Evolutionary conservation across 2,329 filamentous ascomycete genomes (phyloP), one percentile per base, ranked within the genome.

Genomic region (Pyrenophora tritici-repentis): DNA sequence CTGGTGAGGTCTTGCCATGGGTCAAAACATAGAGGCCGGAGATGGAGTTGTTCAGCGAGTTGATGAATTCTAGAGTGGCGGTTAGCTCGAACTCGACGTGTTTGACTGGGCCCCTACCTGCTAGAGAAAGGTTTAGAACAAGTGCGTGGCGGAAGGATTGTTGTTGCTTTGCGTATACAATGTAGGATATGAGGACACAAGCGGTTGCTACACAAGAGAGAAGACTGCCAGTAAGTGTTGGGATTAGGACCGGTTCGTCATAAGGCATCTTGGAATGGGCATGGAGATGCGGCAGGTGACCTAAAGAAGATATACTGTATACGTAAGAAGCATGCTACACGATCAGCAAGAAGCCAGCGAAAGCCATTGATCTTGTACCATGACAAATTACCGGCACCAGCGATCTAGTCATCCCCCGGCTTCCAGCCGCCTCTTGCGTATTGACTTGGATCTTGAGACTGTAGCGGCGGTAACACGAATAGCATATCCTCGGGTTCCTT

Each of bases 41-140:
- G 12, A 76, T 61, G 3, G 72, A 69, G 57, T 79, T 78, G 62
- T 77, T 76, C 12, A 73, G 53, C 36, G 72, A 72, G 56, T 79
- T 79, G 37, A 49, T 22, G 42, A 76, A 40, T 47, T 50, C 48
- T 60, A 17, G 9, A 8, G 6, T 2, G 10, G 2, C 16, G 12
- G 37, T 54, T 16, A 48, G 40, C 18, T 14, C 17, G 16, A 38
- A 8, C 16, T 42, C n/a, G 29, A 4, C 16, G 18, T n/a, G 37
- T 14, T 10, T 22, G 13, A 20, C 35, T 6, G 39, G 20, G 17
- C n/a, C 33, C 41, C 32, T 47, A 62, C 61, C 63, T 10, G 63
- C 60, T 9, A 66, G 36, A 16, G 60, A 54, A 26, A 66, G 63
- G 7, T 65, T 65, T 20, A 66, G 29, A n/a, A 66, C 51, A 13